Evolutionary conservation across 1,139 yeast genomes (phyloP).

Genomic region (Pichia sp.): DNA sequence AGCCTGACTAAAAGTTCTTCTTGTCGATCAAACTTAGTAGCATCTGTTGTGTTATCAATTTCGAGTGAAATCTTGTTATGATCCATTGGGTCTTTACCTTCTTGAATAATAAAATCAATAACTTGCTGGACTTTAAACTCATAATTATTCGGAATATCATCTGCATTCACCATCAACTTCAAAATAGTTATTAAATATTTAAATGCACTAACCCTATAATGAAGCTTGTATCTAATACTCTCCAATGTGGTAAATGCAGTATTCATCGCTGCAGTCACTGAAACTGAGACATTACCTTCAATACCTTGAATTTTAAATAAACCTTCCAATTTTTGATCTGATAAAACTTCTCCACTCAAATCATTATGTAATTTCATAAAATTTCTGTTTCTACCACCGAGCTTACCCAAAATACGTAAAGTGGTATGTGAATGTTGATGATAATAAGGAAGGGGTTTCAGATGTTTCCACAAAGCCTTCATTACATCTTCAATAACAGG

Average conservation of each 20-base stretch:
- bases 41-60: constrained; percentile 42
- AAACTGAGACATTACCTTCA: constrained; percentile 53
- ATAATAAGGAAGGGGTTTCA: constrained; percentile 87
- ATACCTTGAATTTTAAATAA: constrained; percentile 68
- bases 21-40: constrained; percentile 48
- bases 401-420: constrained; percentile 83
- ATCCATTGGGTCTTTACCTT: constrained; percentile 22
- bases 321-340: constrained; percentile 67
- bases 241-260: constrained; percentile 66
- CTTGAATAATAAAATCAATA: constrained; percentile 38
- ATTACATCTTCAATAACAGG: constrained; percentile 92
- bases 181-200: constrained; percentile 62
- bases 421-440: constrained; percentile 96
- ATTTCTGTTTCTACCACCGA: constrained; percentile 92
- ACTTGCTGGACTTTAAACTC: constrained; percentile 40
- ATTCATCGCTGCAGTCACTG: constrained; percentile 76
- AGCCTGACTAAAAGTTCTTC: constrained; percentile 55
- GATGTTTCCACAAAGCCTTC: constrained; percentile 87
- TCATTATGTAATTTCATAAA: constrained; percentile 71
- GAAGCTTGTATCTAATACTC: constrained; percentile 57
- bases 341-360: constrained; percentile 48
- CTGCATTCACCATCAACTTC: constrained; percentile 62
- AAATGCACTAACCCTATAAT: constrained; percentile 73
- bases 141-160: constrained; percentile 55
- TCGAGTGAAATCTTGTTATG: constrained; percentile 32